Percentiles rank a stretch among this genome's conserved stretches.
Evolutionary conservation across 495 filamentous ascomycete species (phyloP).

Genomic region (Aspergillus nanangensis): DNA sequence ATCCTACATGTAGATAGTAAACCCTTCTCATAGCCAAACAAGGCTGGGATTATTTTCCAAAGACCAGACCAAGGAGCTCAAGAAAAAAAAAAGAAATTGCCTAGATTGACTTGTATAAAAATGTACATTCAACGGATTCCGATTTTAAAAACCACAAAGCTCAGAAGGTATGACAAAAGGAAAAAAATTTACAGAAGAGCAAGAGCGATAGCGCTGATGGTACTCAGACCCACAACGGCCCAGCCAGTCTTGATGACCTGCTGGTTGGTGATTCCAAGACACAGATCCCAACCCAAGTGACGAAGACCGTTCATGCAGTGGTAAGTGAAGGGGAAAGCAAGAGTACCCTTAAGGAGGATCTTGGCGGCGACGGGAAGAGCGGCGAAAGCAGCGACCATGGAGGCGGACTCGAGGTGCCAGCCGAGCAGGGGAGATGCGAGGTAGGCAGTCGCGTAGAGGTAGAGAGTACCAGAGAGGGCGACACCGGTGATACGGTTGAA

Average conservation of each 20-base stretch:
- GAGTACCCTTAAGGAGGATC: constrained; percentile 62
- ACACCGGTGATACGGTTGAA: constrained; percentile 80
- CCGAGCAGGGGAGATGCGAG: constrained; percentile 75
- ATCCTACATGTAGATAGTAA: too few species aligned
- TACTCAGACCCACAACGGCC: constrained; percentile 63
- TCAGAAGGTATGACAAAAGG: constrained; percentile 38
- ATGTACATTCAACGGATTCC: not conserved
- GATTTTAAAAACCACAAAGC: constrained; percentile 20
- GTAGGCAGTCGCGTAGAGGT: constrained; percentile 81
- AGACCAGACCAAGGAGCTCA: too few species aligned
- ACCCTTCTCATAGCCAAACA: too few species aligned
- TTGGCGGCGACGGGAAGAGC: constrained; percentile 65
- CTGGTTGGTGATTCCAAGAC: constrained; percentile 61
- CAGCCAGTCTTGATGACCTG: constrained; percentile 72
- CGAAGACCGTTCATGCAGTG: constrained; percentile 84
- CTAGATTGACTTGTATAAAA: constrained; percentile 14
- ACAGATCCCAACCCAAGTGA: constrained; percentile 85
- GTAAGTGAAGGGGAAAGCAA: constrained; percentile 83
- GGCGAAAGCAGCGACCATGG: constrained; percentile 73
- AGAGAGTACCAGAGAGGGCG: constrained; percentile 67
- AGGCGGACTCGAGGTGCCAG: constrained; percentile 78
- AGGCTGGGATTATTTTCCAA: too few species aligned
- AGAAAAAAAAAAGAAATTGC: constrained; percentile 14
- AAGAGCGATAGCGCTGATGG: constrained; percentile 57
- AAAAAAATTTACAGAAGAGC: constrained; percentile 51